A percentile compares a stretch with the other conserved stretches of the same genome.
Evolutionary conservation across 441 rosid genomes (phyloP).

Genomic region (Aquilaria agallochum): DNA sequence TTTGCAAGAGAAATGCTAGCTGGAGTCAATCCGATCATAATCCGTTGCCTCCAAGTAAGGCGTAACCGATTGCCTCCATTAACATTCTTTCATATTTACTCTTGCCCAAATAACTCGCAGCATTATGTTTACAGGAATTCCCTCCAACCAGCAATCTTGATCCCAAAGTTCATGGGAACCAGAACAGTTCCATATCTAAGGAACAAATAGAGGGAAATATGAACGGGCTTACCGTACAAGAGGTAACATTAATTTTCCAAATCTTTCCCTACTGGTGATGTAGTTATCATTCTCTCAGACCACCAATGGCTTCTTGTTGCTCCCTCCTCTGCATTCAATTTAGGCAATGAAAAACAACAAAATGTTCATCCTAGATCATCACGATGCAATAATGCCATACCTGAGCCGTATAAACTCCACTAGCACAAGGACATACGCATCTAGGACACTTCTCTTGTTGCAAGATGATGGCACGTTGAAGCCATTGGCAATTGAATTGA

Average conservation of each 20-base stretch:
- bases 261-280: not conserved
- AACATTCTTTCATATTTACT: not conserved
- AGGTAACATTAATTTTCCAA: conserved; percentile 31
- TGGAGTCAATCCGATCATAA: conserved; percentile 67
- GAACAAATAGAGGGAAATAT: conserved; percentile 50
- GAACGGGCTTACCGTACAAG: conserved; percentile 55
- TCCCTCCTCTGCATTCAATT: too few species aligned
- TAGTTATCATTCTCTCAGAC: too few species aligned
- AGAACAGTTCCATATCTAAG: conserved; percentile 47
- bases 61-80: not conserved
- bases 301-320: too few species aligned
- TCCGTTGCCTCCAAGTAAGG: conserved; percentile 41
- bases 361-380: conserved; percentile 55
- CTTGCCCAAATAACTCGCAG: not conserved
- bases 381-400: conserved; percentile 46
- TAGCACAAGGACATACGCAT: conserved; percentile 40
- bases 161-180: conserved; percentile 54
- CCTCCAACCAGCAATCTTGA: conserved; percentile 71
- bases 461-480: conserved; percentile 42
- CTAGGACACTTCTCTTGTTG: conserved; percentile 50
- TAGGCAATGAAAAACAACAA: conserved; percentile 40
- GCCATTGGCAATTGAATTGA: conserved; percentile 41
- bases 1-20: conserved; percentile 83
- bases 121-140: conserved; percentile 42
- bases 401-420: conserved; percentile 37